A percentile compares a stretch with the other conserved stretches of the same genome.
Conservation (phyloP, 495 filamentous ascomycete species). For the Echria macrotheca region DNA sequence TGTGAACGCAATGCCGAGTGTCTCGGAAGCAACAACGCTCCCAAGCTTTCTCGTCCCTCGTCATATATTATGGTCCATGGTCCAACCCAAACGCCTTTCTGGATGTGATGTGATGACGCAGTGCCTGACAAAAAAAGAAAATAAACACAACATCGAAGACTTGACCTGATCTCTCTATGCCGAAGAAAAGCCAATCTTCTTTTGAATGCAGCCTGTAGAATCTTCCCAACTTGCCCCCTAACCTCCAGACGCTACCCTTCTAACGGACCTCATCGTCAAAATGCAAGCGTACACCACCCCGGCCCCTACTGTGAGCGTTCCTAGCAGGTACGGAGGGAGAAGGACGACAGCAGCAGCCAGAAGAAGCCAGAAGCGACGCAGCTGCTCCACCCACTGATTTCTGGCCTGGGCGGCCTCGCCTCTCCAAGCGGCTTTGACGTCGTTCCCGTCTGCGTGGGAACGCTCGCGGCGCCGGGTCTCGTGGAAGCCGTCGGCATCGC, state of each 20-base stretch:
- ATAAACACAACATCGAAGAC: not conserved
- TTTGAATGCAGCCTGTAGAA: slow-evolving; percentile 3
- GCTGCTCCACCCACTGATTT: slow-evolving; percentile 24
- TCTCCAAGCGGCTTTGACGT: slow-evolving; percentile 25
- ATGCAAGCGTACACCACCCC: slow-evolving; percentile 26
- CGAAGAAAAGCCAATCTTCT: slow-evolving; percentile 12
- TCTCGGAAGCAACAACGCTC: too few relatives aligned
- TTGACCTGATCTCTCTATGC: slow-evolving; percentile 8
- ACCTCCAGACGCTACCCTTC: slow-evolving; percentile 3
- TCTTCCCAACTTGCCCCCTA: not conserved
- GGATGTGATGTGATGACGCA: slow-evolving; percentile 13
- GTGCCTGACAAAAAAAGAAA: slow-evolving; percentile 6
- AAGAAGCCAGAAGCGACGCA: slow-evolving; percentile 28
- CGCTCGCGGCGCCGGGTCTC: slow-evolving; percentile 14
- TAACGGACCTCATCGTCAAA: slow-evolving; percentile 13
- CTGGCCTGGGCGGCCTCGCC: slow-evolving; percentile 15
- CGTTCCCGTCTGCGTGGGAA: not conserved
- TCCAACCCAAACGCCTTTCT: slow-evolving; percentile 13
- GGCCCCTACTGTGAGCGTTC: slow-evolving; percentile 15
- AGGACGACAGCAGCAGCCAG: slow-evolving; percentile 31
- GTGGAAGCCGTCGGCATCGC: slow-evolving; percentile 13
- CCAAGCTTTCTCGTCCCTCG: too few relatives aligned
- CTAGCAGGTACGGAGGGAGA: slow-evolving; percentile 30
- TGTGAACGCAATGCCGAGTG: not conserved
- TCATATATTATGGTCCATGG: slow-evolving; percentile 11